Evolutionary conservation across 108 stramenopile species (phyloP).

Genomic region (Aurantiochytrium sp.): DNA sequence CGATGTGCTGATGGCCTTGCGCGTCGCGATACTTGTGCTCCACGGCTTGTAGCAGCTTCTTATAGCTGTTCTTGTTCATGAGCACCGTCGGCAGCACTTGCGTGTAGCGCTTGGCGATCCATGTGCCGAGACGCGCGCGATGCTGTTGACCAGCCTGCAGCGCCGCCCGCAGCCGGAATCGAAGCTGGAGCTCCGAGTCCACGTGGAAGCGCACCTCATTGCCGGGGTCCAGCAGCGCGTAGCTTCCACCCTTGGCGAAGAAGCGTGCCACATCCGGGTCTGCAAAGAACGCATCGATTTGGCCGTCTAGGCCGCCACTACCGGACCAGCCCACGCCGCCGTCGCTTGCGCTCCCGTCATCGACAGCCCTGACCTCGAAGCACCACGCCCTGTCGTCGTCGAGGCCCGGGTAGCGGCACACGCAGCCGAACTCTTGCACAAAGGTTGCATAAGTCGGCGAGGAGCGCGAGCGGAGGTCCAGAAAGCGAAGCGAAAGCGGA

Average conservation of each 20-base stretch:
- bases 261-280: not conserved
- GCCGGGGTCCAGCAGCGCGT: not conserved
- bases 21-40: not conserved
- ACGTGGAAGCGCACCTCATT: not conserved
- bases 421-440: constrained; percentile 30
- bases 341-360: too few relatives aligned
- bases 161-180: not conserved
- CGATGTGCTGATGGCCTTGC: not conserved
- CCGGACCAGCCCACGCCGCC: too few relatives aligned
- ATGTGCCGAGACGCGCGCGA: not conserved
- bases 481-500: not conserved
- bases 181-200: not conserved
- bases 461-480: constrained; percentile 13
- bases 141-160: not conserved
- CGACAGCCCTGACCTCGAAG: not conserved
- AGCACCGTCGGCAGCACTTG: not conserved
- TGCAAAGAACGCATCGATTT: not conserved
- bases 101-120: not conserved
- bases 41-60: not conserved
- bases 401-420: constrained; percentile 10
- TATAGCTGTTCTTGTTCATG: not conserved
- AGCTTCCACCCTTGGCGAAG: not conserved
- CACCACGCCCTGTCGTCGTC: not conserved
- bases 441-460: not conserved
- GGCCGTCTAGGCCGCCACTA: not conserved